These are phyloP conservation scores for Rhizomucor miehei DNA, from an alignment of 371 early-diverging fungal species.

Conservation along the genomic window DNA sequence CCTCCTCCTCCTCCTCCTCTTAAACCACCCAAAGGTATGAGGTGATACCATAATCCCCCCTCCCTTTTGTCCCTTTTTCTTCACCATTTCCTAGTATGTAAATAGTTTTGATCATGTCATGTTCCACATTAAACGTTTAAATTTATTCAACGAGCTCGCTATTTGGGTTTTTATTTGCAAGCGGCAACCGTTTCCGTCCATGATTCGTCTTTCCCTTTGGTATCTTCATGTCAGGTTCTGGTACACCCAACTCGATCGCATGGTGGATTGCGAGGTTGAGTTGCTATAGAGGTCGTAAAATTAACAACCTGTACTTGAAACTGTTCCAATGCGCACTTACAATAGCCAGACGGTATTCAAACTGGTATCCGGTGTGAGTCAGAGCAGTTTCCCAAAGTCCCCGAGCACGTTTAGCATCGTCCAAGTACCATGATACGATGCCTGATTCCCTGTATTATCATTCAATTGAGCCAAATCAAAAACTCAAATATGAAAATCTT, in stretches of 20 bases:
- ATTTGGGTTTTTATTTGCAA: no score
- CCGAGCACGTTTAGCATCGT: constrained; percentile 40
- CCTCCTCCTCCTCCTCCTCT: no score
- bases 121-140: no score
- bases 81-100: no score
- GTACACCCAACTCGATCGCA: constrained; percentile 42
- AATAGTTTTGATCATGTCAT: no score
- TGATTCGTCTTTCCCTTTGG: constrained; percentile 36
- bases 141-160: no score
- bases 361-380: constrained; percentile 45
- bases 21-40: no score
- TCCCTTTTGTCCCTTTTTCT: no score
- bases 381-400: constrained; percentile 52
- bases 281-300: constrained; percentile 20
- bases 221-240: constrained; percentile 22
- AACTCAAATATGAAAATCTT: background rate
- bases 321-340: constrained; percentile 18
- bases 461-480: background rate
- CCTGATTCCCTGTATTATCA: constrained; percentile 49
- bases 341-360: constrained; percentile 53
- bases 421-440: constrained; percentile 49
- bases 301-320: background rate
- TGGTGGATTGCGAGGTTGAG: constrained; percentile 43
- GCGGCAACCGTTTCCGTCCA: constrained; percentile 42
- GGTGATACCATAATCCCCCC: no score